phyloP scores from a whole-genome alignment of 228 moss, liverwort and hornwort genomes.

The Sphagnum fallax region DNA sequence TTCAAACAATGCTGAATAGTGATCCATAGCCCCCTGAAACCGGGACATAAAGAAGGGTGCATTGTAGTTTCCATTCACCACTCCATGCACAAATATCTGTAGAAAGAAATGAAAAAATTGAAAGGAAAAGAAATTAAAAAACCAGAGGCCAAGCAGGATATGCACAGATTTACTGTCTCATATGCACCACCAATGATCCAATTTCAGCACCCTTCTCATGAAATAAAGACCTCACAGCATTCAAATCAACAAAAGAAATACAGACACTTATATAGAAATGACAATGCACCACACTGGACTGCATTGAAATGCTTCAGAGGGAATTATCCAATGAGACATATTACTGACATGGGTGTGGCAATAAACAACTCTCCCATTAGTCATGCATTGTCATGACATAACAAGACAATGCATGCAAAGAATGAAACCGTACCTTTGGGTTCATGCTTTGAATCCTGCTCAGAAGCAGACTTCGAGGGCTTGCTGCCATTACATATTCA shows the following conservation, averaged over 20 bases:
- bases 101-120: slow-evolving; percentile 4
- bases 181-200: too few species aligned
- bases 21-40: slow-evolving; percentile 29
- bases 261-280: too few species aligned
- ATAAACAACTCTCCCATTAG: neutral
- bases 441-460: too few species aligned
- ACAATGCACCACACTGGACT: too few species aligned
- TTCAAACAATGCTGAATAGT: slow-evolving; percentile 34
- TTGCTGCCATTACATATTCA: neutral
- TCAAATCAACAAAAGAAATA: too few species aligned
- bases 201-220: too few species aligned
- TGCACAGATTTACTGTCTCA: slow-evolving; percentile 15
- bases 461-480: slow-evolving; percentile 21
- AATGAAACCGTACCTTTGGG: neutral
- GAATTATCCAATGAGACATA: too few species aligned
- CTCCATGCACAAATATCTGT: slow-evolving; percentile 27
- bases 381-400: neutral
- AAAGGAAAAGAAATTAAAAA: too few species aligned
- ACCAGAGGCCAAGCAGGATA: too few species aligned
- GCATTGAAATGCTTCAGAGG: too few species aligned
- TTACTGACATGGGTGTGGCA: neutral
- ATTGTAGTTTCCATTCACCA: slow-evolving; percentile 29
- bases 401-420: neutral
- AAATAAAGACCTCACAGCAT: too few species aligned
- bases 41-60: slow-evolving; percentile 29